These are phyloP conservation scores for Heliosperma pusillum DNA, from an alignment of 148 eudicot genomes.

Conservation along the genomic window DNA sequence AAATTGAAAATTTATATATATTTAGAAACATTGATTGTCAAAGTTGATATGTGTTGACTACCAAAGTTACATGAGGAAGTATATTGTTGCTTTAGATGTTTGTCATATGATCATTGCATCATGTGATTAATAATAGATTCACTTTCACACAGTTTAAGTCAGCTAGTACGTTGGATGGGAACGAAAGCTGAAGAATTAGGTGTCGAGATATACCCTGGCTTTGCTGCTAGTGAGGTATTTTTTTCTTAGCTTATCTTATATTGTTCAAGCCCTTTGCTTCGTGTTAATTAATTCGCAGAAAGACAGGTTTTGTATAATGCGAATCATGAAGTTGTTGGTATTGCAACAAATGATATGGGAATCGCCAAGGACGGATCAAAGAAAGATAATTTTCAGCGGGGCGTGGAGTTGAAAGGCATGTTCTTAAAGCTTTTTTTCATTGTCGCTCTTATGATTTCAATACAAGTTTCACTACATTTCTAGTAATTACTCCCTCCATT, in stretches of 20 bases:
- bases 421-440: background rate
- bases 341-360: conserved; percentile 98
- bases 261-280: conserved; percentile 16
- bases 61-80: background rate
- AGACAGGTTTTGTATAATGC: conserved; percentile 69
- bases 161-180: conserved; percentile 88
- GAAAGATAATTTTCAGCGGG: conserved; percentile 83
- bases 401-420: conserved; percentile 85
- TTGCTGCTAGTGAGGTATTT: conserved; percentile 97
- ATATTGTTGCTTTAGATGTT: conserved; percentile 1
- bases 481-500: background rate
- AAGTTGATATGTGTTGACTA: background rate
- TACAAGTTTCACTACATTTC: background rate
- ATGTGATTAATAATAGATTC: conserved; percentile 7
- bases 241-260: conserved; percentile 14
- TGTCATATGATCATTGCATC: background rate
- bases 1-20: no score
- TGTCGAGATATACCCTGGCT: conserved; percentile 94
- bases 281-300: conserved; percentile 13
- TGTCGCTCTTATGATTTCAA: background rate
- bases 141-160: conserved; percentile 72
- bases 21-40: background rate
- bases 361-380: conserved; percentile 73
- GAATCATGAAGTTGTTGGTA: conserved; percentile 63
- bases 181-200: conserved; percentile 95